phyloP scores from a whole-genome alignment of 306 rosid genomes.

The Lupinus albus region DNA sequence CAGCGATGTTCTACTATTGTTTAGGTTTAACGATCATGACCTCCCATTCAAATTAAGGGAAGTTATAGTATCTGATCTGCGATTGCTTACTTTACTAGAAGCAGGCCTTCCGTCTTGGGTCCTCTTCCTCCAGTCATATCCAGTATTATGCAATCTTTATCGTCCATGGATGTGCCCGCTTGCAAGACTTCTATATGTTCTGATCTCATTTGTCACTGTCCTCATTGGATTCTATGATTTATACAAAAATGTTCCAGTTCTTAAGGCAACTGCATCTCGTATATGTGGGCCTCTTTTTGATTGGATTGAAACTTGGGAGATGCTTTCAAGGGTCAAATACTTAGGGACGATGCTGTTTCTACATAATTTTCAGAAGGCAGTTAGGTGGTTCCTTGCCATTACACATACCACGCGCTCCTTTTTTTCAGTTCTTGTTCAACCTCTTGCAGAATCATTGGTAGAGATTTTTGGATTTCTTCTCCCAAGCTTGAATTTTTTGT shows the following conservation, averaged over 20 bases:
- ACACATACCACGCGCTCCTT: conserved; percentile 62
- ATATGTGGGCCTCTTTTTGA: conserved; percentile 90
- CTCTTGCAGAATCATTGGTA: conserved; percentile 59
- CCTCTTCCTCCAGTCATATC: conserved; percentile 94
- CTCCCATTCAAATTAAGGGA: conserved; percentile 81
- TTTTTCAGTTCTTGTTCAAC: conserved; percentile 70
- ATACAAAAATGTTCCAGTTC: conserved; percentile 95
- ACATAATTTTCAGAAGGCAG: conserved; percentile 81
- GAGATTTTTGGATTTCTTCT: conserved; percentile 67
- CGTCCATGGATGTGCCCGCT: conserved; percentile 99
- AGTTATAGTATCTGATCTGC: conserved; percentile 73
- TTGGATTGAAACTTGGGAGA: conserved; percentile 97
- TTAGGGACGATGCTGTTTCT: conserved; percentile 96
- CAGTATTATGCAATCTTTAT: conserved; percentile 79
- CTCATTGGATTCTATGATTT: conserved; percentile 93
- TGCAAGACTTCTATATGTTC: conserved; percentile 75
- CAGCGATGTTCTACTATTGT: conserved; percentile 69
- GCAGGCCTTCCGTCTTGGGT: conserved; percentile 99
- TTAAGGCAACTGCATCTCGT: conserved; percentile 88
- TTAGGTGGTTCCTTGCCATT: conserved; percentile 74
- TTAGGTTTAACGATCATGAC: conserved; percentile 78
- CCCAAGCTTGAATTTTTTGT: conserved; percentile 60
- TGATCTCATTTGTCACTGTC: conserved; percentile 82
- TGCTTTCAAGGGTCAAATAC: conserved; percentile 90
- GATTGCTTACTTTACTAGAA: conserved; percentile 88